phyloP scores from a whole-genome alignment of 169 alveolate genomes.

The Besnoitia besnoiti region DNA sequence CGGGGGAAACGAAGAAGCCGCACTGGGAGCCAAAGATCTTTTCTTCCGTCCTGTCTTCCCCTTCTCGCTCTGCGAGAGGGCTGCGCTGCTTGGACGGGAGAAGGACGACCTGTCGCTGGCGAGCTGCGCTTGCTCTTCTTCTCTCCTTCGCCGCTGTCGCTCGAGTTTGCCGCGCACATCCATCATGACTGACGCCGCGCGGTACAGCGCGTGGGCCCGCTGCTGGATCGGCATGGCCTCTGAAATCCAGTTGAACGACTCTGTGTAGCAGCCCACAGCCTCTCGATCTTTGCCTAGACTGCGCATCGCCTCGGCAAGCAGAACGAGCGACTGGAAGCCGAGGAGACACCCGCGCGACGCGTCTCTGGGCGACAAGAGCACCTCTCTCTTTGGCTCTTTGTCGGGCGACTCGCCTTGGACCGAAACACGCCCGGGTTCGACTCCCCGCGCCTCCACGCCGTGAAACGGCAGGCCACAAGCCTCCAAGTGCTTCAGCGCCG shows the following conservation, averaged over 20 bases:
- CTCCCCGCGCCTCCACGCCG: slow-evolving; percentile 12
- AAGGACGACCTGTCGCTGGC: not conserved
- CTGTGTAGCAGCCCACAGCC: not conserved
- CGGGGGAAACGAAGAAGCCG: not conserved
- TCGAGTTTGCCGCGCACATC: not conserved
- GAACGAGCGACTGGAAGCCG: not conserved
- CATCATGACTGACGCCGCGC: slow-evolving; percentile 28
- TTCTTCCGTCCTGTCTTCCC: not conserved
- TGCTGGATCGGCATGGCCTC: slow-evolving; percentile 2
- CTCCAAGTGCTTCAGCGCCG: slow-evolving; percentile 56
- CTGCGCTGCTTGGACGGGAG: not conserved
- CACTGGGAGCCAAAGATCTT: not conserved
- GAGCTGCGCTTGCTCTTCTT: not conserved
- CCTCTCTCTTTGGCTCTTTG: not conserved
- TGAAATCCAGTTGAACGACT: not conserved
- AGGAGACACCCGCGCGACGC: not conserved
- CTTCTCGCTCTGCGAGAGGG: not conserved
- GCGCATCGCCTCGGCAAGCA: not conserved
- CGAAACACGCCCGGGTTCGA: not conserved
- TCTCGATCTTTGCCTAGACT: not conserved
- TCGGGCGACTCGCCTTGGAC: slow-evolving; percentile 22
- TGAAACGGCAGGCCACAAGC: slow-evolving; percentile 56
- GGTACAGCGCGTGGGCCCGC: not conserved
- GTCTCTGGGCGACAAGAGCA: not conserved
- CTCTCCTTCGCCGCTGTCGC: not conserved